Conservation (phyloP, 805 yeast genomes). For the Wickerhamomyces alni region DNA sequence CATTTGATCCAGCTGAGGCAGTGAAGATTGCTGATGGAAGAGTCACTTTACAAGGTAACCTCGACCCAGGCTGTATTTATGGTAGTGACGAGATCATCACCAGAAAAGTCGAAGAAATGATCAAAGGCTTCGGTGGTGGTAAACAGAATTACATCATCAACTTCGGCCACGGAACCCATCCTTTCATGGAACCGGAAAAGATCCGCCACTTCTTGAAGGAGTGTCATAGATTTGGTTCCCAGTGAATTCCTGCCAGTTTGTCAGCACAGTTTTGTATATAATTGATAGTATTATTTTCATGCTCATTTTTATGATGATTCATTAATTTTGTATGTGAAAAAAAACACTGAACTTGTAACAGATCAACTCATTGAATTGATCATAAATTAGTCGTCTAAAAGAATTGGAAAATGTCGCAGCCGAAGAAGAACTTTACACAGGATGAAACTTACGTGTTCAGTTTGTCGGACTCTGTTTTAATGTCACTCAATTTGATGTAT, state of each 20-base stretch:
- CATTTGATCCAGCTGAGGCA: slow-evolving; percentile 79
- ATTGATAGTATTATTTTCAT: too few relatives aligned
- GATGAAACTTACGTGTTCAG: slow-evolving; percentile 46
- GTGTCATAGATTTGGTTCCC: slow-evolving; percentile 72
- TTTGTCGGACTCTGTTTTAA: slow-evolving; percentile 32
- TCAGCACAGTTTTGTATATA: too few relatives aligned
- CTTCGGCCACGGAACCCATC: slow-evolving; percentile 98
- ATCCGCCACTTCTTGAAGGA: slow-evolving; percentile 80
- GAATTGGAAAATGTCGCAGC: neutral
- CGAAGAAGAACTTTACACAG: neutral
- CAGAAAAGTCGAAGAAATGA: slow-evolving; percentile 80
- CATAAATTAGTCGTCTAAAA: too few relatives aligned
- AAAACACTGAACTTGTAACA: neutral
- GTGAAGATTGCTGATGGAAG: slow-evolving; percentile 67
- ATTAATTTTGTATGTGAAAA: neutral
- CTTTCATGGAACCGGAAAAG: slow-evolving; percentile 92
- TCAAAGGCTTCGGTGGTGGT: slow-evolving; percentile 89
- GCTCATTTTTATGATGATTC: too few relatives aligned
- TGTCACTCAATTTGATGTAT: slow-evolving; percentile 44
- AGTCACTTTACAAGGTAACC: slow-evolving; percentile 86
- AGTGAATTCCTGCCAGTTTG: slow-evolving; percentile 13
- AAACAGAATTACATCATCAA: slow-evolving; percentile 87
- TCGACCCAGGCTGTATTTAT: slow-evolving; percentile 93
- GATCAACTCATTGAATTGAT: too few relatives aligned
- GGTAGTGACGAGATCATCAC: slow-evolving; percentile 82